These are phyloP conservation scores for Aspergillus nanangensis DNA, from an alignment of 495 filamentous ascomycete genomes.

Conservation along the genomic window DNA sequence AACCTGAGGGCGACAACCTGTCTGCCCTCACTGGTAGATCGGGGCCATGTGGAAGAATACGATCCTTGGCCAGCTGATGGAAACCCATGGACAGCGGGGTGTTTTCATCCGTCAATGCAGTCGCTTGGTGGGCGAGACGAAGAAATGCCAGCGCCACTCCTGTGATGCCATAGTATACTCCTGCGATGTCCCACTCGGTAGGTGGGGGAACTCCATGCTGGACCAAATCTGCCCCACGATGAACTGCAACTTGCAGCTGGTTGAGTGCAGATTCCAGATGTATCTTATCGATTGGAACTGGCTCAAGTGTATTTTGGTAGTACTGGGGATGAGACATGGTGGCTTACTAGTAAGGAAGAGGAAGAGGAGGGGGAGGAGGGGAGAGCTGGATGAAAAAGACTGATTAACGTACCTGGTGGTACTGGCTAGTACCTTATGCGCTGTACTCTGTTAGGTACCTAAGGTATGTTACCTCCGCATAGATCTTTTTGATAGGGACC, in stretches of 20 bases:
- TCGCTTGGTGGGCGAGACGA: conserved; percentile 31
- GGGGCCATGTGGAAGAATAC: conserved; percentile 23
- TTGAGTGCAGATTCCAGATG: conserved; percentile 14
- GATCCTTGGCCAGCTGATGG: conserved; percentile 21
- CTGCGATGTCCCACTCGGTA: conserved; percentile 20
- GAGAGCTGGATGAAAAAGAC: no score
- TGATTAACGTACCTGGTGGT: no score
- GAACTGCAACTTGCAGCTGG: conserved; percentile 26
- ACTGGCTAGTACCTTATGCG: no score
- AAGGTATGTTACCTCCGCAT: no score
- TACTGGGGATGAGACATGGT: conserved; percentile 13
- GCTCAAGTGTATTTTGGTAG: conserved; percentile 16
- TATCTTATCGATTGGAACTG: conserved; percentile 5
- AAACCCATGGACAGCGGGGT: conserved; percentile 16
- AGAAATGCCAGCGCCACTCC: conserved; percentile 35
- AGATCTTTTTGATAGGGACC: no score
- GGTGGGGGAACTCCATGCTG: conserved; percentile 17
- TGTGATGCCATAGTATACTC: conserved; percentile 22
- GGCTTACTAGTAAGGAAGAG: background rate
- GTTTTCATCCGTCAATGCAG: conserved; percentile 11
- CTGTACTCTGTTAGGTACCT: no score
- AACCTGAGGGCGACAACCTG: conserved; percentile 28
- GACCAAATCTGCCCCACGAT: conserved; percentile 23
- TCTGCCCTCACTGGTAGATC: conserved; percentile 23
- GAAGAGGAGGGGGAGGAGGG: background rate